Evolutionary conservation across 805 yeast species (phyloP), one percentile per base, ranked within the genome.

Genomic region (Candida fluviatilis): DNA sequence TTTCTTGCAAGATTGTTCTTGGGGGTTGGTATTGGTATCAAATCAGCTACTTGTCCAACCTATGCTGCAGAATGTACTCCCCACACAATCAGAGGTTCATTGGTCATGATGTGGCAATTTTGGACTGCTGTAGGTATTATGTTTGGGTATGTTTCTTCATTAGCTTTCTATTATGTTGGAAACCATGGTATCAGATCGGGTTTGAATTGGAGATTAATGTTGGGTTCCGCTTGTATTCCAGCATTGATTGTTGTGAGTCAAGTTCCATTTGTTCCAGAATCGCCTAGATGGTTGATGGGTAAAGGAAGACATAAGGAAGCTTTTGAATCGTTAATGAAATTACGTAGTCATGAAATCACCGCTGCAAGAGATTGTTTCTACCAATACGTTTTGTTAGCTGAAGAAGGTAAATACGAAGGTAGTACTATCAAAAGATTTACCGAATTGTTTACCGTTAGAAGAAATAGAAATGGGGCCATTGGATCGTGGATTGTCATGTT

Each of bases 401-500:
- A 82, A 58, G 87, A 82, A 57, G 71, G 68, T 32, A 69, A 82
- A 2, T 69, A 73, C 46, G 58, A 64, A 38, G 43, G 70, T 37
- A 70, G 79, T 16, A 70, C 72, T 39, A 55, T 52, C 50, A 62
- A 56, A 47, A 74, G 79, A 52, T 36, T 76, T 34, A 62, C 61
- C 37, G 84, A 81, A 55, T 65, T 85, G 68, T 69, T 86, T 55
- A 72, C 82, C 1, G 70, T 84, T 34, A 75, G 93, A 59, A 78
- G 96, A 69, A 85, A 84, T 60, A 76, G 95, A 62, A 83, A 87
- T 55, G 95, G 93, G 37, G 78, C 86, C 5, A 49, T 82, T 40
- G 95, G 86, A 39, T 78, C 95, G 3, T 82, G 83, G 75, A 73
- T 86, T 46, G 87, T 81, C 42, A 87, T 88, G 79, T 84, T 86